Conservation (phyloP, 2,329 filamentous ascomycete species). For the Diaporthe helianthi region DNA sequence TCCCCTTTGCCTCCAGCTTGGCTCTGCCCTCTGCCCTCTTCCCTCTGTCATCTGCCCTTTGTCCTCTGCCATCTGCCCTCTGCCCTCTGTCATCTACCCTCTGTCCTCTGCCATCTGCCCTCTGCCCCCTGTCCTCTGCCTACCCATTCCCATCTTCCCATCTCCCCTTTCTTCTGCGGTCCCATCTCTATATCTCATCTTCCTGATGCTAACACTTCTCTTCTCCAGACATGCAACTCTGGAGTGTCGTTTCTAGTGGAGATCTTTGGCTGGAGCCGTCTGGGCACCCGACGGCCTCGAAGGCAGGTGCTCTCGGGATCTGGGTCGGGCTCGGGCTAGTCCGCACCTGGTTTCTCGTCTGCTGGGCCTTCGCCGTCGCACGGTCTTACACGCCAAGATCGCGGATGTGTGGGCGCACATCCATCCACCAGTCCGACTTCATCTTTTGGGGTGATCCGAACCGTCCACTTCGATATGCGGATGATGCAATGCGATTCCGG, state of each 20-base stretch:
- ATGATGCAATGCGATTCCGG: constrained; percentile 10
- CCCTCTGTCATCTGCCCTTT: neutral
- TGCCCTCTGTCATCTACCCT: no score
- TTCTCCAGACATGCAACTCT: neutral
- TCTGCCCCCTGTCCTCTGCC: no score
- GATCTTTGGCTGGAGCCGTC: neutral
- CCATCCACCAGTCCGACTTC: constrained; percentile 28
- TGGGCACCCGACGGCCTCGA: neutral
- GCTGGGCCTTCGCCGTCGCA: constrained; percentile 19
- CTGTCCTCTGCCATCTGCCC: no score
- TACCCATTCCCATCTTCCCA: neutral
- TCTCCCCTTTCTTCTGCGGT: no score
- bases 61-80: neutral
- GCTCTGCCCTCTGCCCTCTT: neutral
- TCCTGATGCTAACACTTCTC: neutral
- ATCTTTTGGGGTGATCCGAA: neutral
- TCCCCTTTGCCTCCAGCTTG: no score
- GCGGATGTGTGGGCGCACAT: constrained; percentile 3
- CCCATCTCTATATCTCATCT: no score
- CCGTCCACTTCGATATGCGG: neutral
- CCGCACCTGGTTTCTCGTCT: constrained; percentile 18
- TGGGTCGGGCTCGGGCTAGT: constrained; percentile 25
- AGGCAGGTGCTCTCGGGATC: neutral
- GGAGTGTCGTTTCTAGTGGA: neutral
- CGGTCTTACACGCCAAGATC: neutral